Conservation (phyloP, 2,329 filamentous ascomycete species). For the Nigrospora osmanthi region DNA sequence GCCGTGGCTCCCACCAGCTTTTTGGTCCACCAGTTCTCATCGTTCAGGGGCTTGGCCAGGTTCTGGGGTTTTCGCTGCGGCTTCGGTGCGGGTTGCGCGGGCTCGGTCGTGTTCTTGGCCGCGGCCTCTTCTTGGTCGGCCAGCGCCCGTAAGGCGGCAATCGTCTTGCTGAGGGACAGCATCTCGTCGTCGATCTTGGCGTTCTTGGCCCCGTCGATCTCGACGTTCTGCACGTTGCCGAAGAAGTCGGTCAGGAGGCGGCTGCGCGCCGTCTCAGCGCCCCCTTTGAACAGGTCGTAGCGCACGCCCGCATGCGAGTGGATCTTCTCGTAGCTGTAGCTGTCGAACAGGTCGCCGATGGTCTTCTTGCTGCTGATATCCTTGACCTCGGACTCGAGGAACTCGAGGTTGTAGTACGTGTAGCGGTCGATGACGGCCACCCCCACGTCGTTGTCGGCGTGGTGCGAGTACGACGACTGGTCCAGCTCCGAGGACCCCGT, state of each 20-base stretch:
- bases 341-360: conserved; percentile 90
- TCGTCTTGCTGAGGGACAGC: conserved; percentile 63
- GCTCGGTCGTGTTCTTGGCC: conserved; percentile 16
- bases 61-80: conserved; percentile 28
- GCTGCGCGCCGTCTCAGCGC: conserved; percentile 66
- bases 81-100: conserved; percentile 9
- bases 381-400: conserved; percentile 82
- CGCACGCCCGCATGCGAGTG: conserved; percentile 86
- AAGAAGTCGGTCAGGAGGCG: conserved; percentile 94
- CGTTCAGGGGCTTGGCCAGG: conserved; percentile 53
- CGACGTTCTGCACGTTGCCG: conserved; percentile 94
- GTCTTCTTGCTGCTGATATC: conserved; percentile 84
- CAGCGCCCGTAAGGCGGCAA: conserved; percentile 43
- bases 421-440: conserved; percentile 98
- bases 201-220: conserved; percentile 62
- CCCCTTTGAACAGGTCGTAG: conserved; percentile 90
- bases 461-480: conserved; percentile 94
- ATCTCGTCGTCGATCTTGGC: conserved; percentile 64
- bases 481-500: conserved; percentile 95
- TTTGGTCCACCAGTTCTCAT: conserved; percentile 61
- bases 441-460: conserved; percentile 95
- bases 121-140: conserved; percentile 36
- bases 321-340: conserved; percentile 90
- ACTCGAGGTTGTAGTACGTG: conserved; percentile 98
- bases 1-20: conserved; percentile 55